Evolutionary conservation across 495 filamentous ascomycete species (phyloP).

Genomic region (Lindgomyces ingoldianus): DNA sequence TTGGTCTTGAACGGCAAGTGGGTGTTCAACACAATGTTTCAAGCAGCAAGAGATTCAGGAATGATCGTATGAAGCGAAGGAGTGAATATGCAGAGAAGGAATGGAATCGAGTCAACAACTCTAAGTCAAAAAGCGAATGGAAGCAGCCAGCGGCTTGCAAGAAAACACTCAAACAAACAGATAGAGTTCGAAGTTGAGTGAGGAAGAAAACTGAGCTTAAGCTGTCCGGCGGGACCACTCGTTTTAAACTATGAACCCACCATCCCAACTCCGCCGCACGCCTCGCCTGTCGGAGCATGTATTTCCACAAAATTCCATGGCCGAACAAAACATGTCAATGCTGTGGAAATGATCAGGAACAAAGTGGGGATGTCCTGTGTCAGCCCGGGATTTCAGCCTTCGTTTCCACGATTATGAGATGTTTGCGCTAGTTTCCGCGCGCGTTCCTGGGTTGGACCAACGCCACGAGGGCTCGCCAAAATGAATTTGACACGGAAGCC

Average conservation of each 20-base stretch:
- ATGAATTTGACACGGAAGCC: neutral
- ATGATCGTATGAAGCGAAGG: neutral
- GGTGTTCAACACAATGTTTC: conserved; percentile 18
- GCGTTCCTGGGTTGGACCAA: neutral
- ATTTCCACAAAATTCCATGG: too few species aligned
- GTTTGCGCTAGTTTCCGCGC: neutral
- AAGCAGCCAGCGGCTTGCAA: conserved; percentile 31
- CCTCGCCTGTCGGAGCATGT: too few species aligned
- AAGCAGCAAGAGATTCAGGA: conserved; percentile 2
- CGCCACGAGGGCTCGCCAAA: neutral
- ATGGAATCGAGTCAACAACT: conserved; percentile 32
- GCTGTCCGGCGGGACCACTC: too few species aligned
- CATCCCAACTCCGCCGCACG: too few species aligned
- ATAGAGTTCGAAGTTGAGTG: neutral
- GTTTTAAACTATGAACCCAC: too few species aligned
- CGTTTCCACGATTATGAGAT: neutral
- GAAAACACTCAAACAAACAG: neutral
- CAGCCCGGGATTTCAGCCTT: neutral
- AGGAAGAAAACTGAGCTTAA: neutral
- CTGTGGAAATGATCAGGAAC: neutral
- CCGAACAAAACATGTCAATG: neutral
- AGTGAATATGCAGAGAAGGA: conserved; percentile 7
- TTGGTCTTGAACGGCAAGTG: too few species aligned
- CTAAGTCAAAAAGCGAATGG: conserved; percentile 20
- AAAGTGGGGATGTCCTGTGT: neutral